Base-by-base conservation (phyloP, 768 basidiomycete genomes). In the Auriscalpium orientale region DNA sequence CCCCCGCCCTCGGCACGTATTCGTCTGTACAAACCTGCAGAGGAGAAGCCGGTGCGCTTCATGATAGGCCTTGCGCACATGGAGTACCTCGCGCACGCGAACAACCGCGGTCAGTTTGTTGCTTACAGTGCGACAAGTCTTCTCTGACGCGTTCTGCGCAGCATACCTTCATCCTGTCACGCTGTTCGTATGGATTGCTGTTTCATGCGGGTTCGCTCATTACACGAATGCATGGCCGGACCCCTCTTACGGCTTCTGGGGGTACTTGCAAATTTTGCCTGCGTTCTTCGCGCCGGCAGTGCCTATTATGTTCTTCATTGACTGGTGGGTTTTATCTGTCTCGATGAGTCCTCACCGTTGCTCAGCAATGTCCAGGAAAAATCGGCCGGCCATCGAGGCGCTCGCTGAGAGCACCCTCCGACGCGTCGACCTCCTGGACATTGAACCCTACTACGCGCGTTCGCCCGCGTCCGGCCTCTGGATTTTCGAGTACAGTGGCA, bases 151-250 rank as follows among this genome's bases (percentile, higher is more conserved):
- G 8, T 46, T n/a, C 22, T 46, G 11, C 44, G 61, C 62, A 84
- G 84, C 74, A 35, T 83, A 81, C 62, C 62, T 65, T 1, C 78
- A 88, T 63, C 85, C 85, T 12, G 18, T 86, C n/a, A 75, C 76
- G 3, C 60, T 91, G 44, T 74, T 76, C 43, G 45, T 80, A 20
- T 91, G 89, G 89, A 58, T 84, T 6, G 78, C 70, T 8, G 55
- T 87, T 28, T 81, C 87, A 11, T 76, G 74, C 60, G 65, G 77
- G 4, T 79, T 89, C 68, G 69, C 87, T 37, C 73, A 84, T 55
- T 72, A 72, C 48, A 75, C 88, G 77, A 51, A 76, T 18, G 85
- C 83, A 85, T 89, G 85, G 87, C 89, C 89, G 1, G 70, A 74
- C 18, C 64, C 68, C 12, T 64, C 72, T 12, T 62, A 72, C 56